Evolutionary conservation across 495 filamentous ascomycete genomes (phyloP).

Genomic region (Annulohypoxylon bovei): DNA sequence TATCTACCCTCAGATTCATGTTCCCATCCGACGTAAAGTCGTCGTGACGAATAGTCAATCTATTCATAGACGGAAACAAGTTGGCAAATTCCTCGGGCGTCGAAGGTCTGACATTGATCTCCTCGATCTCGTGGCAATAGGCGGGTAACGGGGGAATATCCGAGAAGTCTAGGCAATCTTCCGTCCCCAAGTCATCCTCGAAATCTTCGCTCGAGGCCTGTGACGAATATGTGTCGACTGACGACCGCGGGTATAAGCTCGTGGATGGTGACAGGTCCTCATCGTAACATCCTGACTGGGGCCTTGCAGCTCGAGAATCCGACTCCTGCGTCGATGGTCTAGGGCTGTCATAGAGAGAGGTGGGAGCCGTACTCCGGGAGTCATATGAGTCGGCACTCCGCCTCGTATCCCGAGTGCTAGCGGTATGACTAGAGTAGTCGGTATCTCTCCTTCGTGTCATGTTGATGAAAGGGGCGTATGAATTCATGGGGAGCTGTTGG

Average conservation of each 20-base stretch:
- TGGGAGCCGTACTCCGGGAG: slow-evolving; percentile 75
- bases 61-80: slow-evolving; percentile 85
- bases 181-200: slow-evolving; percentile 64
- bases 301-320: slow-evolving; percentile 48
- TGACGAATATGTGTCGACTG: slow-evolving; percentile 83
- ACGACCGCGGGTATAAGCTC: slow-evolving; percentile 67
- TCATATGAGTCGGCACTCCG: slow-evolving; percentile 70
- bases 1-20: slow-evolving; percentile 95
- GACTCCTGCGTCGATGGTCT: slow-evolving; percentile 60
- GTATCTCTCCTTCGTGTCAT: slow-evolving; percentile 45
- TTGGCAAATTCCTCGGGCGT: slow-evolving; percentile 85
- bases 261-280: slow-evolving; percentile 59
- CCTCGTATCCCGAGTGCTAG: slow-evolving; percentile 67
- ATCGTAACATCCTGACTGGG: slow-evolving; percentile 52
- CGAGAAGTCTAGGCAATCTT: slow-evolving; percentile 54
- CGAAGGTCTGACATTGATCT: slow-evolving; percentile 73
- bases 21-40: slow-evolving; percentile 92
- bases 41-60: slow-evolving; percentile 87
- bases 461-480: slow-evolving; percentile 31
- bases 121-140: slow-evolving; percentile 67
- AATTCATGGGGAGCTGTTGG: slow-evolving; percentile 31
- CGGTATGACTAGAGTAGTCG: slow-evolving; percentile 51
- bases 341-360: slow-evolving; percentile 67
- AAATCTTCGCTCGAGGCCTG: slow-evolving; percentile 70
- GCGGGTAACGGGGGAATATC: slow-evolving; percentile 65